Conservation (phyloP, 2,329 filamentous ascomycete species). For the Chrysoporthe deuterocubensis region DNA sequence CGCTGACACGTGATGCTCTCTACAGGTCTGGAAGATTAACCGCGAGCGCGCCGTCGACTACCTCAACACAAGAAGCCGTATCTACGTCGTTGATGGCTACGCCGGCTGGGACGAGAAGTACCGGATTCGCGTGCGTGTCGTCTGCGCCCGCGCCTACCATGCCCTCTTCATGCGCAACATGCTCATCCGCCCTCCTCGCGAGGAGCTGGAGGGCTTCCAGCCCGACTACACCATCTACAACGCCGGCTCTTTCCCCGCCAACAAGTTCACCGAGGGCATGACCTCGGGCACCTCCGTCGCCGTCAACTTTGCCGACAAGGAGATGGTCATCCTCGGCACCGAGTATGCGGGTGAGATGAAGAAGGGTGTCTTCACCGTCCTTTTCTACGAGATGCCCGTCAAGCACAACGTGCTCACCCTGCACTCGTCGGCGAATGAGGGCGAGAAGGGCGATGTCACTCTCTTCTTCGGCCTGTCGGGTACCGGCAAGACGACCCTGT, state of each 20-base stretch:
- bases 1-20: constrained; percentile 37
- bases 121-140: constrained; percentile 94
- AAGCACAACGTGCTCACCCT: constrained; percentile 99
- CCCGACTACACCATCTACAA: constrained; percentile 99
- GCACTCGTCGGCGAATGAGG: constrained; percentile 98
- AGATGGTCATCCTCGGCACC: constrained; percentile 99
- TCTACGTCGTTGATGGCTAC: constrained; percentile 97
- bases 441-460: constrained; percentile 90
- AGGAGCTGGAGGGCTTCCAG: constrained; percentile 96
- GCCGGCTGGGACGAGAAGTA: constrained; percentile 99
- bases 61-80: constrained; percentile 97
- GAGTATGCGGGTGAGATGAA: constrained; percentile 99
- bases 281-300: constrained; percentile 96
- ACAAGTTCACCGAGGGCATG: constrained; percentile 98
- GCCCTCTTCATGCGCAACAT: constrained; percentile 99
- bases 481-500: constrained; percentile 98
- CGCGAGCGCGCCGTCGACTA: constrained; percentile 98
- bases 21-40: constrained; percentile 98
- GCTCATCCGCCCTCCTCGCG: constrained; percentile 90
- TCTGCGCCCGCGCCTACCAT: constrained; percentile 99
- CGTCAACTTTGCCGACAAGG: constrained; percentile 99
- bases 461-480: constrained; percentile 99
- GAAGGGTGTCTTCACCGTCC: constrained; percentile 97
- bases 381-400: constrained; percentile 99
- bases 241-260: constrained; percentile 96